Evolutionary conservation across 192 early-diverging fungal species (phyloP), one percentile per base, ranked within the genome.

Genomic region (Backusella westeae): DNA sequence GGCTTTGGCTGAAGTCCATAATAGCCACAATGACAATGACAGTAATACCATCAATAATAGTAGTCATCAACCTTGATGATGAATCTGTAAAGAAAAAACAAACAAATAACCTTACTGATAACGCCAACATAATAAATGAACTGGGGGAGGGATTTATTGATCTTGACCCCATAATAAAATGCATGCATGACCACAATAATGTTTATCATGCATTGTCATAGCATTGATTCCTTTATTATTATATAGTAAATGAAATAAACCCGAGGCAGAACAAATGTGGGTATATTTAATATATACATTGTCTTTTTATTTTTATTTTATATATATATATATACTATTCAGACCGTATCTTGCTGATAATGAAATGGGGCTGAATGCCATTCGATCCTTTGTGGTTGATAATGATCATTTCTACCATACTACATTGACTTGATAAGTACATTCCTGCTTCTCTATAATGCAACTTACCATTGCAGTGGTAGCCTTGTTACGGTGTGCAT

Each of bases 1-100:
- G 68, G 68, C 68, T 69, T 29, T 69, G 12, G 34, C 36, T 38
- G 68, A 69, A 21, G 34, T 69, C 7, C 68, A 69, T 63, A 63
- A 56, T 21, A 69, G 35, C 3, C 6, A 36, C 36, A 14, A 69
- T 8, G 9, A 69, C n/a, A 39, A 39, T 39, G 38, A 39, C 10
- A 39, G 0, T 3, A 39, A 41, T 14, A 23, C 0, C 6, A 49
- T 49, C 4, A 6, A 49, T 49, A 49, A 1, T n/a, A 49, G 19
- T n/a, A 49, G 4, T 8, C 15, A n/a, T 49, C 46, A 49, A 49
- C 6, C 5, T n/a, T 49, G 46, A 49, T 21, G 3, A 2, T 44
- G 8, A 2, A 0, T 44, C 3, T 29, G 34, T 4, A 67, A 34
- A 17, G 17, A 67, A 34, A 38, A 19, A 8, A 32, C 29, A 32